Conservation (phyloP, 441 rosid species). For the Raphanus hybrid region DNA sequence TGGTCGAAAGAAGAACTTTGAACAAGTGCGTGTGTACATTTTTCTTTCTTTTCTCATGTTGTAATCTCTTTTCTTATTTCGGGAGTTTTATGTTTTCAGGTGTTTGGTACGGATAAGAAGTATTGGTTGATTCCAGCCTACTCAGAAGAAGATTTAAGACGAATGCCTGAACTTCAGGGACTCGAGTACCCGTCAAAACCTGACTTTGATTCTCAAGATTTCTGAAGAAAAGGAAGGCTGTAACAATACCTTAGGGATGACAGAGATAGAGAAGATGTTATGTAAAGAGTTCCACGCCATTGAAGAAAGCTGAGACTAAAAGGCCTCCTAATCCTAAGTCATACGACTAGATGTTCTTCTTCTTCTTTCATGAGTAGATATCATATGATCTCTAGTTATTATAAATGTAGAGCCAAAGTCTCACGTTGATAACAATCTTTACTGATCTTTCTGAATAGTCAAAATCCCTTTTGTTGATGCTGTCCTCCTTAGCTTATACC, state of each 20-base stretch:
- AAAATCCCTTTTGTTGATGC: slow-evolving; percentile 2
- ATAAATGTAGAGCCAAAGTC: slow-evolving; percentile 27
- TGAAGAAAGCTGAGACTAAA: slow-evolving; percentile 6
- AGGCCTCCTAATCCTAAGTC: neutral
- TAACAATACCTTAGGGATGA: slow-evolving; percentile 40
- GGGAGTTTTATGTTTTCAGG: slow-evolving; percentile 46
- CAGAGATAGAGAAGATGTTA: slow-evolving; percentile 14
- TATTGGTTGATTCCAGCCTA: slow-evolving; percentile 80
- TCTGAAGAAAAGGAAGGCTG: slow-evolving; percentile 38
- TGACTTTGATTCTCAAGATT: slow-evolving; percentile 69
- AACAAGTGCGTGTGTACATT: slow-evolving; percentile 57
- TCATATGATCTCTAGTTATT: slow-evolving; percentile 5
- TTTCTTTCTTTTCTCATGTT: too few species aligned
- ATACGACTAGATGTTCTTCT: slow-evolving; percentile 4
- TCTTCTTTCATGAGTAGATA: slow-evolving; percentile 1
- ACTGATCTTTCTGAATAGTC: slow-evolving; percentile 13
- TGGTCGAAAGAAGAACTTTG: slow-evolving; percentile 76
- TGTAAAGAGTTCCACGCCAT: slow-evolving; percentile 1
- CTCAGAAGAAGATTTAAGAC: slow-evolving; percentile 73
- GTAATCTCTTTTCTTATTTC: neutral
- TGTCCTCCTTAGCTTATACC: too few species aligned
- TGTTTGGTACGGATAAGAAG: slow-evolving; percentile 71
- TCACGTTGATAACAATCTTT: slow-evolving; percentile 16
- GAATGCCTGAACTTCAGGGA: slow-evolving; percentile 82
- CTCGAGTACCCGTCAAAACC: slow-evolving; percentile 84